phyloP scores from a whole-genome alignment of 1,139 yeast species.

The Yamadazyma friedrichii region DNA sequence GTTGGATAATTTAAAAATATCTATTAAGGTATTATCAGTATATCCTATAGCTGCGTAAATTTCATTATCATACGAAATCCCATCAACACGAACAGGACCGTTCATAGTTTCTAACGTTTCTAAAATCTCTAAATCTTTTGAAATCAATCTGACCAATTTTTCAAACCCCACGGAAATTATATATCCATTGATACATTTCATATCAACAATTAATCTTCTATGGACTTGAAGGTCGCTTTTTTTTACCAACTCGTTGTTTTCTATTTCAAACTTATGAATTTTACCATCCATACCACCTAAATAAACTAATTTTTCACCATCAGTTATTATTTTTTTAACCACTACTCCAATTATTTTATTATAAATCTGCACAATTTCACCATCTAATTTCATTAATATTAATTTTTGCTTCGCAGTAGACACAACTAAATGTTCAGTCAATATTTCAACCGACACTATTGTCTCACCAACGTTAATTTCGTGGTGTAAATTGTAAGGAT shows the following conservation, averaged over 20 bases:
- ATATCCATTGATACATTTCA: slow-evolving; percentile 26
- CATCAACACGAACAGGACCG: slow-evolving; percentile 50
- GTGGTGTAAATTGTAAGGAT: slow-evolving; percentile 29
- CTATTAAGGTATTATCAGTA: slow-evolving; percentile 58
- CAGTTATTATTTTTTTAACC: slow-evolving; percentile 29
- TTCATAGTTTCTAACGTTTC: slow-evolving; percentile 34
- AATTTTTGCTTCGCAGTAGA: slow-evolving; percentile 29
- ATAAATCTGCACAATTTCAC: slow-evolving; percentile 12
- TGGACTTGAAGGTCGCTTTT: slow-evolving; percentile 25
- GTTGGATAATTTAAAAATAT: slow-evolving; percentile 29
- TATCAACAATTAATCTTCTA: slow-evolving; percentile 32
- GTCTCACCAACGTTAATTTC: slow-evolving; percentile 18
- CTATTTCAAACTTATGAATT: slow-evolving; percentile 16
- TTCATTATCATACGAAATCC: slow-evolving; percentile 20
- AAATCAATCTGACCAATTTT: slow-evolving; percentile 35
- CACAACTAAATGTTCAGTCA: slow-evolving; percentile 16
- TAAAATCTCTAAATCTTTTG: slow-evolving; percentile 19
- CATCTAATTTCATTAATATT: slow-evolving; percentile 18
- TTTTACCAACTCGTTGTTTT: slow-evolving; percentile 10
- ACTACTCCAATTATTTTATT: slow-evolving; percentile 24
- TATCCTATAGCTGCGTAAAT: slow-evolving; percentile 55
- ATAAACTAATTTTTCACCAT: slow-evolving; percentile 18
- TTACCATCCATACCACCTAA: slow-evolving; percentile 44
- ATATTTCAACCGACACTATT: slow-evolving; percentile 14
- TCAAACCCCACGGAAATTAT: slow-evolving; percentile 69